Conservation (phyloP, 2,329 filamentous ascomycete genomes). For the Golovinomyces cichoracearum region DNA sequence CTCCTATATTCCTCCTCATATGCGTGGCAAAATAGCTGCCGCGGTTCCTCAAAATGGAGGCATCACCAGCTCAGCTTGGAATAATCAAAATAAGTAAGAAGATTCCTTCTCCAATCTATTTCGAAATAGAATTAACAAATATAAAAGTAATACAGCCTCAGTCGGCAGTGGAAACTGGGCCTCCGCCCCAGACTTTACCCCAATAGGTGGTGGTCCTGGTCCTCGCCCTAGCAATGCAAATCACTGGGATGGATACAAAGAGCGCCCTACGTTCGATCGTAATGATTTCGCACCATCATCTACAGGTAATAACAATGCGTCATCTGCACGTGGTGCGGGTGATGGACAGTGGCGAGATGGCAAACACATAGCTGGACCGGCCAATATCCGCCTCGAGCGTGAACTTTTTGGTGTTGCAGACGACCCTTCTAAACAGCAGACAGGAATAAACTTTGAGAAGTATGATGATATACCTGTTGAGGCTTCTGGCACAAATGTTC, state of each 20-base stretch:
- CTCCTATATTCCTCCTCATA: slow-evolving; percentile 68
- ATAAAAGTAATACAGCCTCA: background rate
- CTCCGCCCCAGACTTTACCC: slow-evolving; percentile 17
- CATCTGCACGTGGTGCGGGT: slow-evolving; percentile 50
- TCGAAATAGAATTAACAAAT: too few relatives aligned
- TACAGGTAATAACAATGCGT: slow-evolving; percentile 17
- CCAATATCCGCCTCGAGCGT: slow-evolving; percentile 73
- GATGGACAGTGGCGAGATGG: slow-evolving; percentile 93
- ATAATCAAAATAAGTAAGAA: slow-evolving; percentile 5
- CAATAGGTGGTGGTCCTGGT: slow-evolving; percentile 12
- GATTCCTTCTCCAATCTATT: background rate
- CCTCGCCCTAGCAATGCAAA: slow-evolving; percentile 1
- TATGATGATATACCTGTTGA: slow-evolving; percentile 99
- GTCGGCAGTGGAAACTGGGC: slow-evolving; percentile 14
- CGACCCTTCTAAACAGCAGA: slow-evolving; percentile 84
- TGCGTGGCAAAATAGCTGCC: slow-evolving; percentile 32
- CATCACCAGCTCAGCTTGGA: slow-evolving; percentile 39
- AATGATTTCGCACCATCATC: slow-evolving; percentile 26
- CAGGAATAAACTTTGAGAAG: slow-evolving; percentile 99
- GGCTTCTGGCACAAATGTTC: slow-evolving; percentile 78
- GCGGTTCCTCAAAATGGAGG: slow-evolving; percentile 18
- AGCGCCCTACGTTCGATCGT: slow-evolving; percentile 21
- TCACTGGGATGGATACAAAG: slow-evolving; percentile 11
- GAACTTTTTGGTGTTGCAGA: slow-evolving; percentile 82
- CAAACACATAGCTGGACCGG: slow-evolving; percentile 76